phyloP scores from a whole-genome alignment of 768 basidiomycete species.

The Dioszegia hungarica region DNA sequence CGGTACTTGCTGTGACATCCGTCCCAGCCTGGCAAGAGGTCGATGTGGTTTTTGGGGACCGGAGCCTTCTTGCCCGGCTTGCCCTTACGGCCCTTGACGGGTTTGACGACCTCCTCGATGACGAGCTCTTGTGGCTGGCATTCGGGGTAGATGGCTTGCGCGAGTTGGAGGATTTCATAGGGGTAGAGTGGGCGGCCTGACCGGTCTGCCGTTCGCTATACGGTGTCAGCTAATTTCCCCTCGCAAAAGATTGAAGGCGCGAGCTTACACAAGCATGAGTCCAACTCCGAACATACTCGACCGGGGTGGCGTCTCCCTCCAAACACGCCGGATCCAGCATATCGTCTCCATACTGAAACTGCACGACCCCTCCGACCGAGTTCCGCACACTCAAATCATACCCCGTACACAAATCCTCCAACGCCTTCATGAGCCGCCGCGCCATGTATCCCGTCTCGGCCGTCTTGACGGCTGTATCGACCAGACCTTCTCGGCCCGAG shows the following conservation, averaged over 20 bases:
- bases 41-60: neutral
- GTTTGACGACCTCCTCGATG: conserved; percentile 10
- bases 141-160: conserved; percentile 46
- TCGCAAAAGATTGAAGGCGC: neutral
- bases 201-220: conserved; percentile 62
- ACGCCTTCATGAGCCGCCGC: conserved; percentile 94
- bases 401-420: conserved; percentile 93
- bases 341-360: conserved; percentile 95
- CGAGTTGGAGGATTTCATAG: conserved; percentile 73
- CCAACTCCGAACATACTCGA: conserved; percentile 84
- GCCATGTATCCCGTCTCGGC: conserved; percentile 99
- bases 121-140: neutral
- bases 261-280: conserved; percentile 67
- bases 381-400: conserved; percentile 96
- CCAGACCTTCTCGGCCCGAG: conserved; percentile 94
- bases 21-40: conserved; percentile 30
- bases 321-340: conserved; percentile 93
- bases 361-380: conserved; percentile 88
- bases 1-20: conserved; percentile 45
- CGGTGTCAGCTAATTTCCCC: neutral
- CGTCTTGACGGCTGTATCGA: conserved; percentile 99
- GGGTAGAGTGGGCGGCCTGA: conserved; percentile 68
- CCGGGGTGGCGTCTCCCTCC: conserved; percentile 90
- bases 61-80: conserved; percentile 55
- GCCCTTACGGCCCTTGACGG: conserved; percentile 44